phyloP scores from a whole-genome alignment of 2,329 filamentous ascomycete genomes.

The Fusarium vanettenii region DNA sequence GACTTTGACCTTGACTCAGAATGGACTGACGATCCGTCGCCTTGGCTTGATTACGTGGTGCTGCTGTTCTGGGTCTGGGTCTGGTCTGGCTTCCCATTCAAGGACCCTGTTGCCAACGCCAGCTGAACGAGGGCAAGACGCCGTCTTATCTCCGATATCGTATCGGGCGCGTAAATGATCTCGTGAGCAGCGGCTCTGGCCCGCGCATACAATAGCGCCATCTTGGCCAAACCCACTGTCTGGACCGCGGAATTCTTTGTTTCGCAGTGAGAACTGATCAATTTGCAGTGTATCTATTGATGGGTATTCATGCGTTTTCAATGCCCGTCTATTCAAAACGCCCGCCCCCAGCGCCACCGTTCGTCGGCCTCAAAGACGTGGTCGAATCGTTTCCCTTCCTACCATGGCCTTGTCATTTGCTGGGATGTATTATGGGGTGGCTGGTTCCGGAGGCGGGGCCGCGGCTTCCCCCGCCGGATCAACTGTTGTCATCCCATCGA shows the following conservation, averaged over 20 bases:
- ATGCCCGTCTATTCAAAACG: not conserved
- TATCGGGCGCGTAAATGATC: slow-evolving; percentile 38
- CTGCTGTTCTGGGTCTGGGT: slow-evolving; percentile 12
- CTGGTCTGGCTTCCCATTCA: not conserved
- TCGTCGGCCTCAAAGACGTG: slow-evolving; percentile 32
- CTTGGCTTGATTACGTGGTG: slow-evolving; percentile 40
- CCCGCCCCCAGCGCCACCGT: slow-evolving; percentile 9
- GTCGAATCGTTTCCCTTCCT: slow-evolving; percentile 32
- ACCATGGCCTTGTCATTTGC: slow-evolving; percentile 5
- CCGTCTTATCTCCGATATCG: slow-evolving; percentile 47
- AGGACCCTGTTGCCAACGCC: slow-evolving; percentile 17
- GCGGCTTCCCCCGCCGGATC: slow-evolving; percentile 19
- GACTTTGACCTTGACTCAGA: slow-evolving; percentile 33
- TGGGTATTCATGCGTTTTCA: slow-evolving; percentile 33
- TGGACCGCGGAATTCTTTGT: not conserved
- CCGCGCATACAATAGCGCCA: slow-evolving; percentile 33
- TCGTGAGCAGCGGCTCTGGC: slow-evolving; percentile 36
- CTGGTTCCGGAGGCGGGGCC: slow-evolving; percentile 38
- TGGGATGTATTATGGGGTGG: slow-evolving; percentile 36
- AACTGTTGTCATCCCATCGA: slow-evolving; percentile 26
- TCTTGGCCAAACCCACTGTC: slow-evolving; percentile 11
- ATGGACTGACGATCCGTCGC: slow-evolving; percentile 35
- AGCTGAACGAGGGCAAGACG: slow-evolving; percentile 1
- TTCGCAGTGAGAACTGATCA: slow-evolving; percentile 8
- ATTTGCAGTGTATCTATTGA: slow-evolving; percentile 23